These are phyloP conservation scores for Yamadazyma blattariae DNA, from an alignment of 1,139 yeast species.

Conservation along the genomic window DNA sequence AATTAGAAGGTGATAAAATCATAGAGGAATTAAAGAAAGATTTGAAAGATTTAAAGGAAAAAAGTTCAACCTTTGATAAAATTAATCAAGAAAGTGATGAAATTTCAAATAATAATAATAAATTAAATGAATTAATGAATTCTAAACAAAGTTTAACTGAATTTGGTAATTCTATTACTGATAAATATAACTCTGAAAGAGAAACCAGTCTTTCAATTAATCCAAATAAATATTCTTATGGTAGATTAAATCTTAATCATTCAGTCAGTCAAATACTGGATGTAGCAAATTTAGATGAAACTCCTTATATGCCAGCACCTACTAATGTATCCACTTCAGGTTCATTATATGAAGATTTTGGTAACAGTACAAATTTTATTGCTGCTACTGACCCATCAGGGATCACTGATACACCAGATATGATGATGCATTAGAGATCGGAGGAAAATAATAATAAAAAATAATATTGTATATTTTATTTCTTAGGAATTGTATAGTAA, in stretches of 20 bases:
- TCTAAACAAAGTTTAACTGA: slow-evolving; percentile 13
- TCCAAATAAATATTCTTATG: background rate
- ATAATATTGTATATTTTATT: slow-evolving; percentile 2
- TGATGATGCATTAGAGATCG: background rate
- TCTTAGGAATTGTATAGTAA: too few species aligned
- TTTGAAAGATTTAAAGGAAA: slow-evolving; percentile 9
- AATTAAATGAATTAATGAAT: slow-evolving; percentile 19
- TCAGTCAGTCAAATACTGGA: slow-evolving; percentile 22
- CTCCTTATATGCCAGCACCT: slow-evolving; percentile 13
- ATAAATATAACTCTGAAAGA: slow-evolving; percentile 15
- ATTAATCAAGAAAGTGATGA: slow-evolving; percentile 3
- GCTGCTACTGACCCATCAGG: slow-evolving; percentile 2
- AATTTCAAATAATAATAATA: slow-evolving; percentile 8
- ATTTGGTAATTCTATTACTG: slow-evolving; percentile 16
- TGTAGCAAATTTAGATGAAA: slow-evolving; percentile 22
- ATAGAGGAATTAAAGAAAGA: slow-evolving; percentile 20
- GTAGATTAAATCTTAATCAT: slow-evolving; percentile 3
- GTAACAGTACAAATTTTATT: background rate
- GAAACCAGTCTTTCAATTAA: slow-evolving; percentile 5
- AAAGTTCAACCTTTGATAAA: background rate
- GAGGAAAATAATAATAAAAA: too few species aligned
- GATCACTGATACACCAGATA: background rate
- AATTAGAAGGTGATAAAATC: slow-evolving; percentile 15
- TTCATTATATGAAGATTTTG: background rate
- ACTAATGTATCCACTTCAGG: background rate